Conservation (phyloP, 768 basidiomycete genomes). For the Pleurotus tuber-regium region DNA sequence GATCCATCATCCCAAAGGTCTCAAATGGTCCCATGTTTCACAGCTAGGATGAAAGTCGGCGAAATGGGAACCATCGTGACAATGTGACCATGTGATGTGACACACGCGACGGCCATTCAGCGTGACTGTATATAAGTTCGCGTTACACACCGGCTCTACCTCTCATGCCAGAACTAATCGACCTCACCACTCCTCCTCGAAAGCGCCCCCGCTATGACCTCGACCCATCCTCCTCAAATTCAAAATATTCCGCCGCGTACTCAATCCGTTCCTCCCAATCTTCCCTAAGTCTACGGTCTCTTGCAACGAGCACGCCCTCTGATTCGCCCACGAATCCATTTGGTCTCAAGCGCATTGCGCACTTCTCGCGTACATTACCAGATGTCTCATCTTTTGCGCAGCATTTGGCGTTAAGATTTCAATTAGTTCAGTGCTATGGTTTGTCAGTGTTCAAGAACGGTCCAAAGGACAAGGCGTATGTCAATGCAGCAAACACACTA, state of each 20-base stretch:
- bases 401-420: conserved; percentile 14
- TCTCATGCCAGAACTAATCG: background rate
- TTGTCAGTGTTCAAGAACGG: background rate
- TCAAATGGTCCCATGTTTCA: conserved; percentile 7
- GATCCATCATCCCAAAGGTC: too few relatives aligned
- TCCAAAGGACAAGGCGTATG: background rate
- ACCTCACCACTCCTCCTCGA: conserved; percentile 5
- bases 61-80: too few relatives aligned
- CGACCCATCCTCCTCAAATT: background rate
- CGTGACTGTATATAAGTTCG: background rate
- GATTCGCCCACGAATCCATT: conserved; percentile 16
- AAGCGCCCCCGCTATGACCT: conserved; percentile 4
- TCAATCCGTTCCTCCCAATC: background rate
- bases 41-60: too few relatives aligned
- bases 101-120: background rate
- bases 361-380: conserved; percentile 9
- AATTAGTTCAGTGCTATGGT: conserved; percentile 5
- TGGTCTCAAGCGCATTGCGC: conserved; percentile 5
- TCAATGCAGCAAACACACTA: conserved; percentile 1
- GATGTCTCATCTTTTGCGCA: conserved; percentile 10
- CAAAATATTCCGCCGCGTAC: conserved; percentile 1
- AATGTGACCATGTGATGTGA: background rate
- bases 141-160: background rate
- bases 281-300: background rate
- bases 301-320: conserved; percentile 10